Conservation (phyloP, 805 yeast species). For the Starmerella floris region DNA sequence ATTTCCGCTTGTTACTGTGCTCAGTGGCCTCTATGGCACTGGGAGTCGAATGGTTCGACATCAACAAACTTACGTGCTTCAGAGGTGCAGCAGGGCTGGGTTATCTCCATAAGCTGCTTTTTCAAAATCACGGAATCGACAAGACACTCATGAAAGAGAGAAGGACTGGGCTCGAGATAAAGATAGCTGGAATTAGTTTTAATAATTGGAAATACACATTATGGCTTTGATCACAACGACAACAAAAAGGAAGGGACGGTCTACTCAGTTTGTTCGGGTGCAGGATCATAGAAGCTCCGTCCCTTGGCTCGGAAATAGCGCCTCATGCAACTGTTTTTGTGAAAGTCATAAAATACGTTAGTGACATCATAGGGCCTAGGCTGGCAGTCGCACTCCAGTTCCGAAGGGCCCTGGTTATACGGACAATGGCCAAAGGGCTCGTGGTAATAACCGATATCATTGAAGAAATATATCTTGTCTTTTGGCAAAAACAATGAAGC, state of each 20-base stretch:
- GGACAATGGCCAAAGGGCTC: conserved; percentile 63
- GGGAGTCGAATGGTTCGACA: conserved; percentile 2
- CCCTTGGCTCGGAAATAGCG: conserved; percentile 19
- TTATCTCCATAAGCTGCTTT: too few relatives aligned
- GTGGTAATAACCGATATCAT: conserved; percentile 63
- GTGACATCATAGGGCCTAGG: conserved; percentile 17
- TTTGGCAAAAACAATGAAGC: conserved; percentile 63
- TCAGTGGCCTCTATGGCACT: conserved; percentile 9
- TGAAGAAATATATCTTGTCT: conserved; percentile 64
- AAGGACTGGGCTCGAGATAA: too few relatives aligned
- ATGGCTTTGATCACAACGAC: too few relatives aligned
- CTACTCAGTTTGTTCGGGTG: too few relatives aligned
- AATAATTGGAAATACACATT: too few relatives aligned
- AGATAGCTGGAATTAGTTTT: too few relatives aligned
- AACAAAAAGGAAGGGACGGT: too few relatives aligned
- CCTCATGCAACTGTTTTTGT: conserved; percentile 19
- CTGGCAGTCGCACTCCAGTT: conserved; percentile 44
- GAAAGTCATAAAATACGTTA: conserved; percentile 17
- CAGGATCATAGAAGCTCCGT: conserved; percentile 12
- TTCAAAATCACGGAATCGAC: too few relatives aligned
- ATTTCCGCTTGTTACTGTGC: background rate
- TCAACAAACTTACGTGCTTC: too few relatives aligned
- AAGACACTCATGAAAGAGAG: too few relatives aligned
- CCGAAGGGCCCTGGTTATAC: conserved; percentile 36
- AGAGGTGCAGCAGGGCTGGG: too few relatives aligned